Evolutionary conservation across 176 grass and related monocot genomes (phyloP).

Genomic region (Phyllostachys edulis): DNA sequence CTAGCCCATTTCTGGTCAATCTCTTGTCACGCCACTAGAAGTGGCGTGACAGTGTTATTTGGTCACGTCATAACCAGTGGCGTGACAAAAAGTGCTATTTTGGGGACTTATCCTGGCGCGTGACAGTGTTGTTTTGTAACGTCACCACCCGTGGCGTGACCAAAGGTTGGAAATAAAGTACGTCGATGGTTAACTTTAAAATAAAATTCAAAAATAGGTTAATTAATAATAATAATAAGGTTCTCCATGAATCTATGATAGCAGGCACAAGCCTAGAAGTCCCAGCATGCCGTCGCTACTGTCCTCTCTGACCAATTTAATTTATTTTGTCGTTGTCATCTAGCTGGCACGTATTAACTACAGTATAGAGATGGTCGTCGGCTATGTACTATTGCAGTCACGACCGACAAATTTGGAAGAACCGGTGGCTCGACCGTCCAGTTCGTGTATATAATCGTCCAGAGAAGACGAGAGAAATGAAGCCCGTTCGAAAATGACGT

Average conservation of each 20-base stretch:
- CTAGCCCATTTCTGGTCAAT: too few relatives aligned
- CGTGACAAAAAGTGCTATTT: too few relatives aligned
- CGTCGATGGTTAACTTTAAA: too few relatives aligned
- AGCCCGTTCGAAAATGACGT: not conserved
- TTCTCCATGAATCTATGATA: not conserved
- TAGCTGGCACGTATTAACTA: slow-evolving; percentile 4
- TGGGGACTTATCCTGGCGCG: too few relatives aligned
- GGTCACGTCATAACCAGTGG: too few relatives aligned
- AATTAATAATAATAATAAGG: too few relatives aligned
- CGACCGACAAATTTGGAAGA: not conserved
- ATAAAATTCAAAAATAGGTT: too few relatives aligned
- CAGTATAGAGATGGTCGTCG: not conserved
- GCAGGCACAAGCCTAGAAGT: not conserved
- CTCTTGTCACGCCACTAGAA: too few relatives aligned
- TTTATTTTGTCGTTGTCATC: not conserved
- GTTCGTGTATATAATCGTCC: not conserved
- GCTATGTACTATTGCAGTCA: not conserved
- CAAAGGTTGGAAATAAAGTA: too few relatives aligned
- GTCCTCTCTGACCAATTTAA: not conserved
- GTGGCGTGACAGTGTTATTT: too few relatives aligned
- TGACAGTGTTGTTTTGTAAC: too few relatives aligned
- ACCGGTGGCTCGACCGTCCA: not conserved
- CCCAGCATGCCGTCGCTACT: not conserved
- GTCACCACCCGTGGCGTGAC: too few relatives aligned
- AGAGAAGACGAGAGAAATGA: not conserved